These are phyloP conservation scores for Nitzschia palea DNA, from an alignment of 108 stramenopile species.

Conservation along the genomic window DNA sequence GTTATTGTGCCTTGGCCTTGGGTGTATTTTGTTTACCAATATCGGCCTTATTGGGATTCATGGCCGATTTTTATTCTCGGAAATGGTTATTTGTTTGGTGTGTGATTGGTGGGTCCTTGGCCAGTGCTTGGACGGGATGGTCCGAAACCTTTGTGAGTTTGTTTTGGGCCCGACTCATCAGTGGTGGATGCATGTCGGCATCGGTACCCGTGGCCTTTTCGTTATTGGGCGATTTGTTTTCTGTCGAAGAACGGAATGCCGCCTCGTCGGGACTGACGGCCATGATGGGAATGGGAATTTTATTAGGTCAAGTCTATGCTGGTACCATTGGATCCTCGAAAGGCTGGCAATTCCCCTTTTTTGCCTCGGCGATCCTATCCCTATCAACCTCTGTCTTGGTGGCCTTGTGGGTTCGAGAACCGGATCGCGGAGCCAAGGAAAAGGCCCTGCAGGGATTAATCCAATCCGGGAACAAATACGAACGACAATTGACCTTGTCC, in stretches of 20 bases:
- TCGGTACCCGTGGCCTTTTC: constrained; percentile 69
- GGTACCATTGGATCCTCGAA: constrained; percentile 41
- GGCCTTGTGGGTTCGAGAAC: constrained; percentile 57
- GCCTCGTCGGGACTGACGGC: constrained; percentile 66
- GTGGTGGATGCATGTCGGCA: constrained; percentile 68
- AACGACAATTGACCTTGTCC: constrained; percentile 61
- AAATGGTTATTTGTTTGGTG: constrained; percentile 54
- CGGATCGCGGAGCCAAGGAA: constrained; percentile 70
- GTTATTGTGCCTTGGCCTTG: constrained; percentile 56
- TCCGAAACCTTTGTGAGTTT: constrained; percentile 39
- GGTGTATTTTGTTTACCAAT: constrained; percentile 69
- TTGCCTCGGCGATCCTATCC: constrained; percentile 35
- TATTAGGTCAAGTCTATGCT: constrained; percentile 70
- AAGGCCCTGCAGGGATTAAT: constrained; percentile 62
- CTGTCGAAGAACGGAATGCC: constrained; percentile 63
- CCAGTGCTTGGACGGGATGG: constrained; percentile 41
- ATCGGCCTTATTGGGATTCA: constrained; percentile 55
- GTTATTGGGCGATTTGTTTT: constrained; percentile 71
- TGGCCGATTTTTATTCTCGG: constrained; percentile 61
- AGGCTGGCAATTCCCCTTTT: constrained; percentile 66
- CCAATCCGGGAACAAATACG: constrained; percentile 54
- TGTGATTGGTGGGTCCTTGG: constrained; percentile 39
- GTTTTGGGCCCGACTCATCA: constrained; percentile 47
- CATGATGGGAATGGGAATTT: constrained; percentile 75
- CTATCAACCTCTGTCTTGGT: constrained; percentile 40